Conservation (phyloP, 345 rosid genomes). For the Nephelium lappaceum region DNA sequence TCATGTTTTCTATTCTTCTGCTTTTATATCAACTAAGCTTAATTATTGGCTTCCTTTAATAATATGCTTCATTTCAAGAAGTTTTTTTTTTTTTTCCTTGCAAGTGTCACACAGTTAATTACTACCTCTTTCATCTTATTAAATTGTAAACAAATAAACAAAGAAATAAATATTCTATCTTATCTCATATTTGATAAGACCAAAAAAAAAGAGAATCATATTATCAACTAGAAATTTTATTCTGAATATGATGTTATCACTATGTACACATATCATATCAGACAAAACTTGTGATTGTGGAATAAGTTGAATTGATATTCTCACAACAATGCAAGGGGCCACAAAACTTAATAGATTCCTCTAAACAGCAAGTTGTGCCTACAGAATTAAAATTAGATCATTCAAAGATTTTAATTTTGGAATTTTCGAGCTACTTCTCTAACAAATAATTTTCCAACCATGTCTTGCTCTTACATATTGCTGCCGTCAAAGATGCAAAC, state of each 20-base stretch:
- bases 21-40: no score
- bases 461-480: no score
- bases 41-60: no score
- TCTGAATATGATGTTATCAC: background rate
- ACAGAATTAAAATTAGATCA: constrained; percentile 11
- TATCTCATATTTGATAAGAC: background rate
- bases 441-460: constrained; percentile 8
- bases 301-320: background rate
- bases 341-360: constrained; percentile 9
- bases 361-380: background rate
- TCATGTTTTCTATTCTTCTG: no score
- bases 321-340: constrained; percentile 1
- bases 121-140: background rate
- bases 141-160: background rate
- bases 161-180: background rate
- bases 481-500: background rate
- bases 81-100: no score
- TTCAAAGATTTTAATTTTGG: constrained; percentile 28
- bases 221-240: background rate
- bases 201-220: background rate
- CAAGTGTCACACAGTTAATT: no score
- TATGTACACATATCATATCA: background rate
- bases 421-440: constrained; percentile 24
- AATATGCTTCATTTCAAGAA: no score
- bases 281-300: constrained; percentile 1